phyloP scores from a whole-genome alignment of 2,329 filamentous ascomycete species.

The Dactylellina drechsleri region DNA sequence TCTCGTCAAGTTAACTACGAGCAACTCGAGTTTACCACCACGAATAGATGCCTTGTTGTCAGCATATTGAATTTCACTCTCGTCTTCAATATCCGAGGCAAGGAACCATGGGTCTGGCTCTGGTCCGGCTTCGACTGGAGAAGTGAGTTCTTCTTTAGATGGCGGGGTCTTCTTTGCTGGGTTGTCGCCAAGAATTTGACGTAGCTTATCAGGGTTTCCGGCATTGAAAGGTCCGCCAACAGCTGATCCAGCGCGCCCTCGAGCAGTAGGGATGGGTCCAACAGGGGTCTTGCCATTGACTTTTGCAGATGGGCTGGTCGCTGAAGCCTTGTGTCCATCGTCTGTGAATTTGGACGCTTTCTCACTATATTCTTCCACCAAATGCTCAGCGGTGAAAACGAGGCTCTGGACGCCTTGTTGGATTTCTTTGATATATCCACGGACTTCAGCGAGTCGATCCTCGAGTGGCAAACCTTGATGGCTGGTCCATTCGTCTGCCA shows the following conservation, averaged over 20 bases:
- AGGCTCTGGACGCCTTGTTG: constrained; percentile 89
- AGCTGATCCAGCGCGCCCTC: constrained; percentile 35
- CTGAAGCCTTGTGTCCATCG: constrained; percentile 54
- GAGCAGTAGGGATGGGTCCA: constrained; percentile 11
- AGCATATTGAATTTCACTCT: constrained; percentile 82
- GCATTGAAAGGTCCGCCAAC: constrained; percentile 39
- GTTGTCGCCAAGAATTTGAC: constrained; percentile 66
- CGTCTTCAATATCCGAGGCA: constrained; percentile 76
- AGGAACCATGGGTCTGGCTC: constrained; percentile 88
- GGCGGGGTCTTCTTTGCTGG: constrained; percentile 64
- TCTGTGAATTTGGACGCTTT: constrained; percentile 54
- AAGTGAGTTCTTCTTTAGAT: constrained; percentile 62
- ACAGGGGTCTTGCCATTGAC: constrained; percentile 28
- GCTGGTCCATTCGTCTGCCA: constrained; percentile 96
- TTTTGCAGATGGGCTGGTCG: constrained; percentile 40
- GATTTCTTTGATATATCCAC: constrained; percentile 71
- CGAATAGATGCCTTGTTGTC: constrained; percentile 83
- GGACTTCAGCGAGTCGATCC: constrained; percentile 82
- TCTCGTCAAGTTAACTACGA: constrained; percentile 93
- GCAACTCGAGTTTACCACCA: constrained; percentile 84
- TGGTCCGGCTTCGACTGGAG: constrained; percentile 62
- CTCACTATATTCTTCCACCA: constrained; percentile 71
- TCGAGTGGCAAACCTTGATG: constrained; percentile 89
- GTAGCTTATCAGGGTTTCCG: constrained; percentile 60
- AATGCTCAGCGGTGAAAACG: constrained; percentile 83